Conservation (phyloP, 2,329 filamentous ascomycete species). For the Colletotrichum plurivorum region DNA sequence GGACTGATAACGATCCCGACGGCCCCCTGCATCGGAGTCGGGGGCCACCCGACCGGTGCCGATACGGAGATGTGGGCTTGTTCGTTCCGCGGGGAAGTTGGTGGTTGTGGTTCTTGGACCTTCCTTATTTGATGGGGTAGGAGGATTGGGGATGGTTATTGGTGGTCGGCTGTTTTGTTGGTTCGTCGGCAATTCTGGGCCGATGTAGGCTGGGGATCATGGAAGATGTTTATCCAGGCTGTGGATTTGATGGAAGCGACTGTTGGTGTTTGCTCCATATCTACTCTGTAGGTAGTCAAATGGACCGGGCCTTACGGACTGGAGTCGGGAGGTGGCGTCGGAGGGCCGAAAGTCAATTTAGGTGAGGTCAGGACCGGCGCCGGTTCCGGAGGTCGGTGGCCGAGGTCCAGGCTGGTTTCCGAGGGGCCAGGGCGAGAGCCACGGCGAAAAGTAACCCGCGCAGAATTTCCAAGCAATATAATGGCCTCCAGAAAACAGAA, state of each 20-base stretch:
- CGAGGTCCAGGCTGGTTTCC: background rate
- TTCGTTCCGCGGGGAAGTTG: slow-evolving; percentile 31
- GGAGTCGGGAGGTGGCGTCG: background rate
- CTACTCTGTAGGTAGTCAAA: no score
- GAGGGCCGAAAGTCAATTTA: background rate
- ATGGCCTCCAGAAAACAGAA: no score
- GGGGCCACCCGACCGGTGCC: slow-evolving; percentile 23
- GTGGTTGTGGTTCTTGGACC: slow-evolving; percentile 1
- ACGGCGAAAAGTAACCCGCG: no score
- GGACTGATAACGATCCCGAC: slow-evolving; percentile 15
- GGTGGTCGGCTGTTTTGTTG: slow-evolving; percentile 5
- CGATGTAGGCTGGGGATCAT: no score
- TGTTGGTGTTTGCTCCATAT: no score
- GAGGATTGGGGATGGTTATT: background rate
- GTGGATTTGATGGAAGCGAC: no score
- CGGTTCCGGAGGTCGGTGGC: background rate
- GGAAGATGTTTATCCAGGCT: no score
- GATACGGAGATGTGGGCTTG: slow-evolving; percentile 29
- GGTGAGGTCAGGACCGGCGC: background rate
- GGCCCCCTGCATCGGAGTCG: slow-evolving; percentile 15
- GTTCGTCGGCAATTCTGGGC: background rate
- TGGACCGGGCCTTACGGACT: background rate
- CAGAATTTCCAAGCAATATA: no score
- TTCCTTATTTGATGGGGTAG: slow-evolving; percentile 3
- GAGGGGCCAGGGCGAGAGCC: no score